Percentiles rank a stretch among this genome's conserved stretches.
phyloP scores from a whole-genome alignment of 805 yeast genomes.

The Lipomyces sp. region DNA sequence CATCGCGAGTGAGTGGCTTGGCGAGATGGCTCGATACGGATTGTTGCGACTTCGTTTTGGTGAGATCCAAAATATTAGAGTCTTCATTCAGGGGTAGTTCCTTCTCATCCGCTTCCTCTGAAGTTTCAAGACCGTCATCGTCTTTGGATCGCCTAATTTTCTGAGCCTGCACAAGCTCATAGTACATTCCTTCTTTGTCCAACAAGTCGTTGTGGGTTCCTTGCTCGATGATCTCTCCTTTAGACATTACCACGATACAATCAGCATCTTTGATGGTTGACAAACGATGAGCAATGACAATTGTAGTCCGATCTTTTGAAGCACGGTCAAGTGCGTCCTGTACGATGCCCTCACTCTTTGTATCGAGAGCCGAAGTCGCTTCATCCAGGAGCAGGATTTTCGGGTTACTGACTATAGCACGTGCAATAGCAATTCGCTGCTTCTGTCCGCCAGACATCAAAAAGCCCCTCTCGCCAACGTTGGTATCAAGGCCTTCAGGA shows the following conservation, averaged over 20 bases:
- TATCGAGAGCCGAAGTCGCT: constrained; percentile 65
- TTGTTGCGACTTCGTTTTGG: constrained; percentile 12
- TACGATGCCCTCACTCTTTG: constrained; percentile 58
- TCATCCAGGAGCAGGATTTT: constrained; percentile 57
- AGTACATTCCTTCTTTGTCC: constrained; percentile 29
- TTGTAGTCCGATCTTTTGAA: constrained; percentile 42
- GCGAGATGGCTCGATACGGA: constrained; percentile 18
- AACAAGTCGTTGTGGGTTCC: constrained; percentile 38
- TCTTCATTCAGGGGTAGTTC: constrained; percentile 14
- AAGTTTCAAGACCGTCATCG: not conserved
- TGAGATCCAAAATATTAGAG: constrained; percentile 16
- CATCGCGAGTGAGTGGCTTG: not conserved
- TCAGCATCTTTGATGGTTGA: constrained; percentile 51
- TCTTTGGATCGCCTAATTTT: constrained; percentile 24
- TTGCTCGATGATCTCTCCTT: constrained; percentile 45
- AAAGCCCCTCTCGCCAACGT: constrained; percentile 54
- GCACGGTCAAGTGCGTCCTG: constrained; percentile 47
- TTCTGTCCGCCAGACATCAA: constrained; percentile 67
- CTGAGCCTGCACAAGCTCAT: constrained; percentile 39
- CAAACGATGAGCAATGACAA: constrained; percentile 52
- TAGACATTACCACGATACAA: constrained; percentile 44
- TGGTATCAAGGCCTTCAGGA: constrained; percentile 50
- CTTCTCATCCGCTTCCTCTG: constrained; percentile 3
- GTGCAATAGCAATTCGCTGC: constrained; percentile 62
- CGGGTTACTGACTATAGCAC: constrained; percentile 56